Evolutionary conservation across 176 grass and related monocot genomes (phyloP).

Genomic region (Poa pratensis): DNA sequence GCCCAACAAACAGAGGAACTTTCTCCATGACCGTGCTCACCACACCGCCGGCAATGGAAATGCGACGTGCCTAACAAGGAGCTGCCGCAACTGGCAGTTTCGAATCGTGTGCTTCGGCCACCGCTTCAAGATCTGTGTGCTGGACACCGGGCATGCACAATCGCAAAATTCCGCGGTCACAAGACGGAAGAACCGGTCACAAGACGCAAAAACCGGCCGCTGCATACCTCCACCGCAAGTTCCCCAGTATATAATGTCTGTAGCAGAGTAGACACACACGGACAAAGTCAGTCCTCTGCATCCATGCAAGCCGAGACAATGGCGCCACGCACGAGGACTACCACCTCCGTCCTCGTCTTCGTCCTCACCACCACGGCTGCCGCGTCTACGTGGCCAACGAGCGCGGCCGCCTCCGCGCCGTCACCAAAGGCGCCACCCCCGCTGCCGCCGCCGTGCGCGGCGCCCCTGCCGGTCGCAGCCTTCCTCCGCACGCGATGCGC

Average conservation of each 20-base stretch:
- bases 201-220: neutral
- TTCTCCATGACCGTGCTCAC: no score
- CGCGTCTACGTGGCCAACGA: neutral
- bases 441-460: neutral
- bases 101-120: no score
- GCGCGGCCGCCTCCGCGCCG: neutral
- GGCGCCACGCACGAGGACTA: neutral
- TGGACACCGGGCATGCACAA: neutral
- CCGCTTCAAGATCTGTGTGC: neutral
- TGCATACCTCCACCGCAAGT: neutral
- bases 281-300: neutral
- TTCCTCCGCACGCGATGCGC: slow-evolving; percentile 50
- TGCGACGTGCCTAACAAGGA: no score
- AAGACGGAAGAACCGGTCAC: neutral
- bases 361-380: neutral
- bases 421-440: neutral
- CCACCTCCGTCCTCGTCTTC: neutral
- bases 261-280: neutral
- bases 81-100: no score
- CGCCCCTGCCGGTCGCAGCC: neutral
- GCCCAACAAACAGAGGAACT: no score
- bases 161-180: neutral
- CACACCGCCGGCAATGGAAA: no score
- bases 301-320: neutral
- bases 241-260: neutral